Evolutionary conservation across 2,329 filamentous ascomycete genomes (phyloP), one percentile per base, ranked within the genome.

Genomic region (Epichloe hybrida): DNA sequence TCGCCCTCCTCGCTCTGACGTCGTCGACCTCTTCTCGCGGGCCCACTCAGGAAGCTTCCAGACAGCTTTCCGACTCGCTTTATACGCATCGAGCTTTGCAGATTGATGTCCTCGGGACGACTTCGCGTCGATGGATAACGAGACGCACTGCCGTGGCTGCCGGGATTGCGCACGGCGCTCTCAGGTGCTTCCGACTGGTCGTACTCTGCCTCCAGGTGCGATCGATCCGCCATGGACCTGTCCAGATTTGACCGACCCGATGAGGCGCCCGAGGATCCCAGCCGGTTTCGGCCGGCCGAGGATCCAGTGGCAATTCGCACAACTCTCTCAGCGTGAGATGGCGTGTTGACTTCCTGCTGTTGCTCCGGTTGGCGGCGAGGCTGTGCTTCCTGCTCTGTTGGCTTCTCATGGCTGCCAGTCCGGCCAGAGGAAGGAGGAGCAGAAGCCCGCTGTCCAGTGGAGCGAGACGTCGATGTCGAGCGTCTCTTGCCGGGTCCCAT

Each of bases 11-110:
- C 82, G 58, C 82, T 86, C 59, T 76, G 76, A 52, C 80, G 72
- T 56, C 82, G 75, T 54, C 85, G 77, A 27, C 86, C 88, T 57
- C 88, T 76, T 50, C 88, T 79, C 20, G 88, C 86, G 31, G 88
- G 88, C 1, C 86, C 87, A 57, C 86, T 88, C 21, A 93, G 71
- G 57, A 91, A 90, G 53, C 80, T 84, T 1, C 87, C 88, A 2
- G 84, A 79, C 7, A 84, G 73, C 65, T 87, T 86, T 15, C 83
- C 84, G 13, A 88, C 79, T 54, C 86, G 75, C 67, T 90, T 91
- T 52, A 90, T 73, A 5, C 88, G 79, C 73, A 89, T 79, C 0
- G 87, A 88, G 58, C 83, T 83, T 53, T 87, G 85, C 2, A 80
- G 69, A 13, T 79, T 82, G 36, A 85, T 81, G 23, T 89, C 84